Base-by-base conservation (phyloP, 2,329 filamentous ascomycete genomes). In the Stachybotrys chartarum region DNA sequence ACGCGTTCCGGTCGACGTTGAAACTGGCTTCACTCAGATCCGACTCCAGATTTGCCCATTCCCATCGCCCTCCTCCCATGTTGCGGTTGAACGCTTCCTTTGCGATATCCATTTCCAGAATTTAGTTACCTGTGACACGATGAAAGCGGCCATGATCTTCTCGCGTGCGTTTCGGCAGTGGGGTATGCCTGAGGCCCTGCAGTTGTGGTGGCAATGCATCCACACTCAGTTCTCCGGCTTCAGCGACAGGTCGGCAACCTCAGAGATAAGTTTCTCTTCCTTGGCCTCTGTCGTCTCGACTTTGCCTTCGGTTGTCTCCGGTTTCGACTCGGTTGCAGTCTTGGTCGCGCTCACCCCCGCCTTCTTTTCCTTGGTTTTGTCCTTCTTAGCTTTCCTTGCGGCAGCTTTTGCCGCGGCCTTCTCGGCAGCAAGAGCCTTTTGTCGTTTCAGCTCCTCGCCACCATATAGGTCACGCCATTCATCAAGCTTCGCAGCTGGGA, bases 391-490 rank as follows among this genome's bases (percentile, higher is more conserved):
- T 61, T 75, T 72, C 67, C 77, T 79, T 14, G 73, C 74, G 3
- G 74, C 75, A 65, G 79, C 78, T 68, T 80, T 80, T 2, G 75
- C 77, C 5, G 76, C 77, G 1, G 74, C 73, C 66, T 78, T 78
- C 57, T 75, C 74, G 3, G 75, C 74, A 52, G 75, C 77, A 59
- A 79, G 75, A 48, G 83, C 86, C 66, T 87, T 87, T 61, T 88
- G 85, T 64, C 88, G 87, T 65, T 86, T 86, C 46, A 85, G 77
- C 64, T 79, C 77, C 64, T 78, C 76, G n/a, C 78, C 78, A 59
- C 90, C 84, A 62, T 86, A 96, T 62, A 82, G 80, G 59, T 87
- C 83, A 56, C 87, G 85, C 91, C 91, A 96, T 69, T 93, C 88
- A 53, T 87, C 83, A 50, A 88, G 85, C 76, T 92, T 93, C 70